phyloP scores from a whole-genome alignment of 2,329 filamentous ascomycete species.

The Phaeosphaeria sp. region DNA sequence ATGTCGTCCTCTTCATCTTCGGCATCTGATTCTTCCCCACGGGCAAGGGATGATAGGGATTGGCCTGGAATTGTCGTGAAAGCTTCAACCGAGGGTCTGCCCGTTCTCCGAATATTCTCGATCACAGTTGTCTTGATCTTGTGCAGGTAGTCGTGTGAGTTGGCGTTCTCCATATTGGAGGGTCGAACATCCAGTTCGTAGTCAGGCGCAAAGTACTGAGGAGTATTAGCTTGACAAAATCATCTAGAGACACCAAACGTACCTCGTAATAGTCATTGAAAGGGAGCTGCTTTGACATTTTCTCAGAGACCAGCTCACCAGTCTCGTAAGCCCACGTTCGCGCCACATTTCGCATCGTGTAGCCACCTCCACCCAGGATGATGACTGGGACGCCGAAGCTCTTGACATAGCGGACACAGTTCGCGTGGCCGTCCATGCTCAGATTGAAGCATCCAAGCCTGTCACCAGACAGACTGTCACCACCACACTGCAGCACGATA shows the following conservation, averaged over 20 bases:
- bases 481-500: slow-evolving; percentile 72
- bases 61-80: slow-evolving; percentile 60
- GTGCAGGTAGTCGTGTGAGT: slow-evolving; percentile 71
- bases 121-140: slow-evolving; percentile 71
- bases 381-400: slow-evolving; percentile 70
- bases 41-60: slow-evolving; percentile 55
- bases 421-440: slow-evolving; percentile 73
- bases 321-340: slow-evolving; percentile 71
- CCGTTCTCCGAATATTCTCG: slow-evolving; percentile 70
- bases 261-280: slow-evolving; percentile 95
- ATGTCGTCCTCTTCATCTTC: slow-evolving; percentile 69
- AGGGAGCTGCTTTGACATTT: slow-evolving; percentile 82
- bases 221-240: slow-evolving; percentile 22
- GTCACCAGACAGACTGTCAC: slow-evolving; percentile 71
- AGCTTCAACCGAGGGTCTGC: slow-evolving; percentile 60
- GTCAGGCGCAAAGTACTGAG: slow-evolving; percentile 70
- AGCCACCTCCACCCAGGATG: slow-evolving; percentile 71
- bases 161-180: slow-evolving; percentile 76
- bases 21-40: slow-evolving; percentile 68
- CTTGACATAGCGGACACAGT: slow-evolving; percentile 73
- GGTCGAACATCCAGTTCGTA: slow-evolving; percentile 73
- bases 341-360: slow-evolving; percentile 71
- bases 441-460: slow-evolving; percentile 73
- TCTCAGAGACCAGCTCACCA: slow-evolving; percentile 81
- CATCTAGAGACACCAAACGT: slow-evolving; percentile 21